Evolutionary conservation across 768 basidiomycete genomes (phyloP), one percentile per base, ranked within the genome.

Genomic region (Tremella yokohamensis): DNA sequence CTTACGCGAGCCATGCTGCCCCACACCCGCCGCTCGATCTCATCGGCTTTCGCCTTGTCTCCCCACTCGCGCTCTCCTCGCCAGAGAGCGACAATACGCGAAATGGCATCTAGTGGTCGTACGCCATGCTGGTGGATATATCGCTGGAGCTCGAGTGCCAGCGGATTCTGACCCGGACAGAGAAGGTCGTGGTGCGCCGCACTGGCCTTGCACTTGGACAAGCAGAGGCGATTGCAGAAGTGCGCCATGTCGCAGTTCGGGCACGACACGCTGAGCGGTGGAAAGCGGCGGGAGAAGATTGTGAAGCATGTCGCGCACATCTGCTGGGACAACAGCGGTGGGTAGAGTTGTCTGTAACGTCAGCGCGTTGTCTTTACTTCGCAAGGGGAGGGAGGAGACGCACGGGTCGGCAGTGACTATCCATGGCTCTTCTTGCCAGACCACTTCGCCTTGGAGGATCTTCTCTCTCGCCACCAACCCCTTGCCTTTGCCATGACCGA

Each of bases 151-250:
- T 84, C 81, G 2, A 79, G 74, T 3, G 82, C 83, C 6, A 83
- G 84, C 0, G 87, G 88, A 71, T 90, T 93, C 59, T 86, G 85
- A 2, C 82, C 78, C 3, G 85, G 81, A 64, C 90, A 93, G 11
- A 92, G 79, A 2, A 91, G 77, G 0, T 86, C 83, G 60, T 91
- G 89, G 19, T 69, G 63, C 58, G 80, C 81, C 1, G 81, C 81
- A 8, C 61, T 51, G 16, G n/a, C 3, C 15, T 49, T 29, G 0
- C 87, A 84, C 38, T 88, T 84, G 15, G 82, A 74, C 13, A 84
- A 81, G 70, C 90, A 93, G 1, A 89, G 82, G 1, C 88, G 82
- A 59, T 84, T 88, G 79, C 90, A 93, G 78, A 89, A 93, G 44
- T 84, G 80, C 9, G 82, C 82, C 2, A 83, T 80, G 8, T 78